Evolutionary conservation across 1,284 basidiomycete genomes (phyloP), one percentile per base, ranked within the genome.

Genomic region (Wolfiporia cocos): DNA sequence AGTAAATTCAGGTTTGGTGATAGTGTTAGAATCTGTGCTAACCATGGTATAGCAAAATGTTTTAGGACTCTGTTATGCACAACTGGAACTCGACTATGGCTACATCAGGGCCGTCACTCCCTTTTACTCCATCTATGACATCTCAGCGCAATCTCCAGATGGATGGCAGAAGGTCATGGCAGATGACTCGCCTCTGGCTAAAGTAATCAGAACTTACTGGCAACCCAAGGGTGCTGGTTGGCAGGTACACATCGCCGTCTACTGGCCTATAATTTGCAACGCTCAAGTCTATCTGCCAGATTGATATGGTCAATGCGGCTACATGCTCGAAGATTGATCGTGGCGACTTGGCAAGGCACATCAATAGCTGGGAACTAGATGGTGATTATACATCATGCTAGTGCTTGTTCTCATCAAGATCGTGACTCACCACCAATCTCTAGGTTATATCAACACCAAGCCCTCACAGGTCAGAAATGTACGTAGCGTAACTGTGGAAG

Each of bases 71-170:
- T 65, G 65, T 31, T 76, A 71, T 52, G 73, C 74, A 3, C 64
- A 70, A 42, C 63, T 76, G 9, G 74, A 77, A 51, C 62, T 76
- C 5, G 66, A 74, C 22, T 67, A 67, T 47, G 61, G 58, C 4
- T 65, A 66, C 39, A 57, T 76, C 9, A 62, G 73, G 10, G 69
- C 70, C 2, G 56, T 65, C 24, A 73, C 73, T 0, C 70, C 71
- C 0, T 69, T 64, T 45, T 77, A 70, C 47, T 61, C 68, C 2
- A 47, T 64, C 5, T 76, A 73, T 50, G 63, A 68, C 26, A 60
- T 74, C 44, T 65, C 59, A 4, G 50, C 56, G 6, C 54, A 56
- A 15, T 46, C 47, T 10, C 40, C 44, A 3, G 43, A 44, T 3
- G 61, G 59, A 2, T 65, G 58, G 56, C 17, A 51, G n/a, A 58